Conservation (phyloP, 768 basidiomycete genomes). For the Imleria badia region DNA sequence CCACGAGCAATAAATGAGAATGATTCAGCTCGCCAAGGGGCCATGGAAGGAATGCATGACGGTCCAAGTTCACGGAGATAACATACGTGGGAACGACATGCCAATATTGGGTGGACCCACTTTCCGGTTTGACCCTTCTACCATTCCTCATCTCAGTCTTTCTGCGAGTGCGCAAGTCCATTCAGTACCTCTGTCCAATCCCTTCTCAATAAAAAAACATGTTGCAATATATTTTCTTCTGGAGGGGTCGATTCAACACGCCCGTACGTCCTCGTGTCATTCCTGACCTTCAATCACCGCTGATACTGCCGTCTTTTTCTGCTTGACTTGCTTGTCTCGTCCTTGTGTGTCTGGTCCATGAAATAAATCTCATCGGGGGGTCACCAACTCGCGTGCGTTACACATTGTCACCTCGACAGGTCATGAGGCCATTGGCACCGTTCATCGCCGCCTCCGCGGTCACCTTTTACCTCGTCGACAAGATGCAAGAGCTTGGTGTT, state of each 20-base stretch:
- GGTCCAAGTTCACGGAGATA: background rate
- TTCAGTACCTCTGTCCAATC: background rate
- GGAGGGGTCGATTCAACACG: constrained; percentile 29
- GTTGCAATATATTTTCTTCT: constrained; percentile 27
- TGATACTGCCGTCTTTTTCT: background rate
- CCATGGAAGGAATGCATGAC: constrained; percentile 1
- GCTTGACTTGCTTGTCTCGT: background rate
- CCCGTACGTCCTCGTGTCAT: constrained; percentile 18
- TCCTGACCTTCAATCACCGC: background rate
- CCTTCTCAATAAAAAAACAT: constrained; percentile 10
- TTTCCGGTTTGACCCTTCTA: constrained; percentile 25
- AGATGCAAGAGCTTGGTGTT: constrained; percentile 67
- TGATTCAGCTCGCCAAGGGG: background rate
- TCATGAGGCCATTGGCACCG: constrained; percentile 75
- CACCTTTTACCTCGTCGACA: constrained; percentile 65
- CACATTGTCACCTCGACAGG: constrained; percentile 38
- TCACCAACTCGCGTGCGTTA: background rate
- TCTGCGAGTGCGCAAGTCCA: background rate
- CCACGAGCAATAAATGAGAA: background rate
- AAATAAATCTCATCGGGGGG: background rate
- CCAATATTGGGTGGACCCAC: background rate
- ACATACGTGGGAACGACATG: constrained; percentile 28
- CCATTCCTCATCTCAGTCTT: background rate
- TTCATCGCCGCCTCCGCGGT: constrained; percentile 68
- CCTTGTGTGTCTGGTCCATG: no score